Base-by-base conservation (phyloP, 2,329 filamentous ascomycete species). In the Nectriaceae sp. region DNA sequence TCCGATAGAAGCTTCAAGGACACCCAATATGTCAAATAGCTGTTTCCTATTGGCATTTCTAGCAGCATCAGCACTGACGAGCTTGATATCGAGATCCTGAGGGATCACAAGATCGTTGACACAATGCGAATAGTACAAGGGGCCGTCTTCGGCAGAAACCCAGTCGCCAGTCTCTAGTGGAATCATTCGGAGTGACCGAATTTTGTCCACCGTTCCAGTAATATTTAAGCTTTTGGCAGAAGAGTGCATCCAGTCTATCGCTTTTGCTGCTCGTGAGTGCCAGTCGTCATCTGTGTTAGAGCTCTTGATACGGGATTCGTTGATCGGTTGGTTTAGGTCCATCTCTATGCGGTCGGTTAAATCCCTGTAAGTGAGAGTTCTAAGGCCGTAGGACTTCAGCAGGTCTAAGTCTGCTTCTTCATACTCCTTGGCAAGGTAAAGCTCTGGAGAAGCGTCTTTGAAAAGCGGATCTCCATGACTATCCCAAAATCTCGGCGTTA, bases 351-450 rank as follows among this genome's bases (percentile, higher is more conserved):
- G 56, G 3, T 16, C 5, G 1, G 61, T 42, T 1, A 49, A 38
- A 1, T 48, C 50, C 0, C 11, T 6, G 3, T 29, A 22, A 1
- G 26, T 44, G 3, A 53, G 8, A 4, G 11, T 26, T 3, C 36
- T 5, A 1, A 61, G 8, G 1, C 57, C 57, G 10, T 60, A 60
- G 0, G 48, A 37, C 11, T 21, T 22, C 5, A 60, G 4, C 0
- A 50, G 15, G 0, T 35, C 20, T 2, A 58, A 5, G 6, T 59
- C 56, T 0, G 37, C 31, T 1, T 16, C 29, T 2, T 4, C 8
- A 20, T 61, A 61, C 19, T 49, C 46, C 11, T 53, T 58, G 3
- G 59, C 46, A 11, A 61, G 42, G 3, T 61, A 61, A 2, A 55
- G 41, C 29, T 55, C 50, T 16, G 42, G 19, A 1, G 46, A 5